Base-by-base conservation (phyloP, 305 asterid genomes). In the Solanum hybrid region DNA sequence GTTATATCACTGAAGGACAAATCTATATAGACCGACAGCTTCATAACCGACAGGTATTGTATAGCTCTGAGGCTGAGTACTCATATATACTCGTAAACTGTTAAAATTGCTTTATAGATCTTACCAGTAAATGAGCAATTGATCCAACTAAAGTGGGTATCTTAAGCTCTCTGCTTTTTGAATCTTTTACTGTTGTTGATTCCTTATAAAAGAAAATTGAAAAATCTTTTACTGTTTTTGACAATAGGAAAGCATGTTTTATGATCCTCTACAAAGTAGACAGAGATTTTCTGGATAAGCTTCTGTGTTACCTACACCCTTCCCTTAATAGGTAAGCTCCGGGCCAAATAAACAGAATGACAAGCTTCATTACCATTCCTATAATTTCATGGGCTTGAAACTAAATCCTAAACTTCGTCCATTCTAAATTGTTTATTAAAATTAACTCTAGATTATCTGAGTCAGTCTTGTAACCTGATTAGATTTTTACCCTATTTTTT, bases 1-100 rank as follows among this genome's bases (percentile, higher is more conserved):
- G 99, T 87, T 97, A 97, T 90, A 97, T 97, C 92, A 97, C 99
- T 2, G 99, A 97, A 92, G 99, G 99, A 81, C 99, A 97, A 95
- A 96, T 97, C 90, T 97, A 97, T 89, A 96, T 97, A 69, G 99
- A 97, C 93, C 94, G 99, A 92, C 99, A 96, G 92, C 99, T 97
- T 90, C 92, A 96, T 34, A 97, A 97, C 93, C 94, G 99, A 34
- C 99, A 96, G 99, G 99, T 97, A 90, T 31, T 92, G 71, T 83
- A 83, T 46, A 29, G 73, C 40, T 83, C 36, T 29, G 11, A 29
- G 20, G 73, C 73, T 83, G 73, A 42, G 87, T 16, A 29, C 37
- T 83, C 87, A 29, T 83, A 28, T 31, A 46, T 22, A 46, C 87
- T 42, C 5, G 24, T 31, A 82, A 82, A 82, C 2, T 9, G 87